A percentile compares a stretch with the other conserved stretches of the same genome.
These are phyloP conservation scores for Gamarada debralockiae DNA, from an alignment of 495 filamentous ascomycete genomes.

Conservation along the genomic window DNA sequence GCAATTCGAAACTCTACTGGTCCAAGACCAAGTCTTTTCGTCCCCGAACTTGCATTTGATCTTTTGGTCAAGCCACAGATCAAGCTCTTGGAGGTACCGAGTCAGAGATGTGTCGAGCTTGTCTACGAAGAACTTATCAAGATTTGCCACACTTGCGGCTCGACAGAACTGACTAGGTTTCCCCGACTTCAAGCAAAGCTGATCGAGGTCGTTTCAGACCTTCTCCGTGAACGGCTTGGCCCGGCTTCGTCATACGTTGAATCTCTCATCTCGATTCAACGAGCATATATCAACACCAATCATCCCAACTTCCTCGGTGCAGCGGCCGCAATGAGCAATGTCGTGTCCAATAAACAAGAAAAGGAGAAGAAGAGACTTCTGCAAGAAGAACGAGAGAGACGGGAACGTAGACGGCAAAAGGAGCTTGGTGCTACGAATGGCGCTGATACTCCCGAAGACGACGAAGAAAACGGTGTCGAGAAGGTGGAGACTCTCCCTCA, in stretches of 20 bases:
- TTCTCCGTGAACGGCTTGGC: constrained; percentile 87
- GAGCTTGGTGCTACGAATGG: constrained; percentile 75
- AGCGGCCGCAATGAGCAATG: constrained; percentile 95
- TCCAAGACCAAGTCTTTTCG: constrained; percentile 90
- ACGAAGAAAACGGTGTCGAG: constrained; percentile 60
- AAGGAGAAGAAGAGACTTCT: constrained; percentile 77
- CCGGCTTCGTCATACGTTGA: constrained; percentile 89
- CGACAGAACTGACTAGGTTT: constrained; percentile 85
- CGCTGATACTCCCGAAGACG: constrained; percentile 58
- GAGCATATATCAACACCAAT: constrained; percentile 99
- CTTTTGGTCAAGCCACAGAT: constrained; percentile 98
- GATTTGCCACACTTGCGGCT: constrained; percentile 98
- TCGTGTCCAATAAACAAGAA: constrained; percentile 91
- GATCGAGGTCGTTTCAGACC: constrained; percentile 96
- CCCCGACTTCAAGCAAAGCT: constrained; percentile 93
- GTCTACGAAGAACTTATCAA: constrained; percentile 99
- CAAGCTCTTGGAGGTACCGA: constrained; percentile 91
- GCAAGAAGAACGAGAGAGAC: constrained; percentile 77
- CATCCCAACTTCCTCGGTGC: constrained; percentile 98
- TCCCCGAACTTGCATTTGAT: constrained; percentile 96
- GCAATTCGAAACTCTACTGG: constrained; percentile 98
- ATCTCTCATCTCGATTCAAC: constrained; percentile 92
- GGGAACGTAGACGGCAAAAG: constrained; percentile 76
- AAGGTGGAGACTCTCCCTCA: constrained; percentile 50
- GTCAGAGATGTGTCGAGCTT: constrained; percentile 93